Percentiles rank a stretch among this genome's conserved stretches.
These are phyloP conservation scores for Apiotrichum siamense DNA, from an alignment of 1,284 basidiomycete genomes.

Conservation along the genomic window DNA sequence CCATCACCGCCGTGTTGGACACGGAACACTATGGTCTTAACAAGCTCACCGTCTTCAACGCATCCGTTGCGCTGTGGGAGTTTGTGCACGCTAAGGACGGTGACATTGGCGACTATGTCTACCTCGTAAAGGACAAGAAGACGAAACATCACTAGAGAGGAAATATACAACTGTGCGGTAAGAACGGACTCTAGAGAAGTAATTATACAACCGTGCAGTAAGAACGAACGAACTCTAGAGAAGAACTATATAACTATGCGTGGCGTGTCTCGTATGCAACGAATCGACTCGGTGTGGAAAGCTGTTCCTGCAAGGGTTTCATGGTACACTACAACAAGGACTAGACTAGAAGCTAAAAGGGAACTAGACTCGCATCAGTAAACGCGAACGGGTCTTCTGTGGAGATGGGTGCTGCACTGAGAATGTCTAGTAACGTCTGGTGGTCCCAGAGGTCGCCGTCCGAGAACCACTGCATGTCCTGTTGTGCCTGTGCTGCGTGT, in stretches of 20 bases:
- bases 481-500: neutral
- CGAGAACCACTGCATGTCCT: conserved; percentile 6
- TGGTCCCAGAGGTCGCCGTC: conserved; percentile 14
- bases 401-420: conserved; percentile 13
- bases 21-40: conserved; percentile 28
- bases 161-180: no score
- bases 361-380: neutral
- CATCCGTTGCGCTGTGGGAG: conserved; percentile 24
- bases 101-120: conserved; percentile 20
- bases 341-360: no score
- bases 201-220: no score
- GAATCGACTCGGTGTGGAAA: no score
- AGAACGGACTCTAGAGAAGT: no score
- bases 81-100: conserved; percentile 26
- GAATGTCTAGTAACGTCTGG: conserved; percentile 13
- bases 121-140: conserved; percentile 16
- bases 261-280: no score
- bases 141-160: neutral
- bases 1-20: conserved; percentile 29
- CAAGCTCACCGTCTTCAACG: conserved; percentile 35
- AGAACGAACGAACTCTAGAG: no score
- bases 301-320: no score
- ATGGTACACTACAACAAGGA: no score
- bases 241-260: no score
- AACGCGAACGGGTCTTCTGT: conserved; percentile 20